Conservation (phyloP, 306 rosid genomes). For the Canavalia gladiata region DNA sequence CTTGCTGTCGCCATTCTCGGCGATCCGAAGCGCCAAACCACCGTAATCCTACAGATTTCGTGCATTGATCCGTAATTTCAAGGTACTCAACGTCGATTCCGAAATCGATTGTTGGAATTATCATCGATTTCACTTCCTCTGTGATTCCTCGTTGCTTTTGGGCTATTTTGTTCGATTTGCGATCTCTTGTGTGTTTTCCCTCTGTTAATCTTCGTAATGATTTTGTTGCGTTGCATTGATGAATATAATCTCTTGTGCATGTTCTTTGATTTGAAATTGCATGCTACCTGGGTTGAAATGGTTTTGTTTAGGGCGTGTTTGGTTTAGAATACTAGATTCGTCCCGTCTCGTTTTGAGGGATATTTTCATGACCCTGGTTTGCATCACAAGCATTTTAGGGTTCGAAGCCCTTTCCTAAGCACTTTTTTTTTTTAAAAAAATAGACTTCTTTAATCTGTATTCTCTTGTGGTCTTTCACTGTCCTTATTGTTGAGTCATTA, state of each 20-base stretch:
- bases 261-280: slow-evolving; percentile 21
- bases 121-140: background rate
- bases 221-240: background rate
- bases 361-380: background rate
- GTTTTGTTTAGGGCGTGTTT: background rate
- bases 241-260: background rate
- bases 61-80: background rate
- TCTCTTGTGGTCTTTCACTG: too few relatives aligned
- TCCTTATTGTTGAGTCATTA: too few relatives aligned
- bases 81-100: slow-evolving; percentile 2
- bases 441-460: too few relatives aligned
- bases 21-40: background rate
- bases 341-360: background rate
- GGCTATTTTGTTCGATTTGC: background rate
- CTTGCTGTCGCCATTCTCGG: slow-evolving; percentile 2
- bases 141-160: background rate
- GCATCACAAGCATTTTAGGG: background rate
- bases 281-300: background rate
- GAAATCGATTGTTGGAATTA: background rate
- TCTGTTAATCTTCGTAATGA: too few relatives aligned
- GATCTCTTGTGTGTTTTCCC: too few relatives aligned
- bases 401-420: background rate
- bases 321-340: background rate
- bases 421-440: too few relatives aligned
- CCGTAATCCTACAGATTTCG: background rate